Percentiles rank a stretch among this genome's conserved stretches.
These are phyloP conservation scores for Nigrospora osmanthi DNA, from an alignment of 2,329 filamentous ascomycete species.

Conservation along the genomic window DNA sequence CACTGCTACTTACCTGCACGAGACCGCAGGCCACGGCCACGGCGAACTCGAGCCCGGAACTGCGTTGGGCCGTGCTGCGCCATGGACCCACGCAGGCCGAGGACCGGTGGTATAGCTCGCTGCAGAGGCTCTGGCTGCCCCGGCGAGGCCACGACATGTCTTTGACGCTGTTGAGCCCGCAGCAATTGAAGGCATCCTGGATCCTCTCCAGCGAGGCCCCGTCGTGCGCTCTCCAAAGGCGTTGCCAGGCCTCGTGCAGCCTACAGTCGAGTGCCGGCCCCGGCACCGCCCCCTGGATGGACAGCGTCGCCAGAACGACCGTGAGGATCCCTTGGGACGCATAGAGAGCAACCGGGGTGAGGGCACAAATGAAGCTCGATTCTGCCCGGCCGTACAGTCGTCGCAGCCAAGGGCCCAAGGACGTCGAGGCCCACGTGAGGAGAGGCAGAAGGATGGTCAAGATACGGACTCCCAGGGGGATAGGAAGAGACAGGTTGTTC, in stretches of 20 bases:
- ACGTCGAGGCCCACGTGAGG: conserved; percentile 16
- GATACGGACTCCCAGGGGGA: conserved; percentile 17
- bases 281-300: conserved; percentile 23
- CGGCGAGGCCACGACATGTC: conserved; percentile 46
- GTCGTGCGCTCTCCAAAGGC: conserved; percentile 44
- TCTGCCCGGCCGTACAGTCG: background rate
- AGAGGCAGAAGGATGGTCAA: conserved; percentile 20
- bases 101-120: conserved; percentile 34
- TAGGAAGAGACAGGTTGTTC: conserved; percentile 18
- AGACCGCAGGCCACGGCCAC: conserved; percentile 45
- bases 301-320: conserved; percentile 35
- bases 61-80: conserved; percentile 44
- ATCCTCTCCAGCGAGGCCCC: conserved; percentile 43
- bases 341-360: conserved; percentile 27
- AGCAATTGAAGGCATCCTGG: conserved; percentile 60
- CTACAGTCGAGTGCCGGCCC: conserved; percentile 35
- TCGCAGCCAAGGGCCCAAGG: conserved; percentile 11
- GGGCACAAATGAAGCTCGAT: conserved; percentile 7
- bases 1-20: conserved; percentile 40
- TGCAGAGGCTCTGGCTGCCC: conserved; percentile 29
- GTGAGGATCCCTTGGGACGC: conserved; percentile 32
- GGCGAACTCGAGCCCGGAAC: conserved; percentile 45
- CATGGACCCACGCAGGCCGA: conserved; percentile 45
- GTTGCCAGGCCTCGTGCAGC: conserved; percentile 48
- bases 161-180: conserved; percentile 48